Conservation (phyloP, 2,329 filamentous ascomycete species). For the Stachybotrys echinatus region DNA sequence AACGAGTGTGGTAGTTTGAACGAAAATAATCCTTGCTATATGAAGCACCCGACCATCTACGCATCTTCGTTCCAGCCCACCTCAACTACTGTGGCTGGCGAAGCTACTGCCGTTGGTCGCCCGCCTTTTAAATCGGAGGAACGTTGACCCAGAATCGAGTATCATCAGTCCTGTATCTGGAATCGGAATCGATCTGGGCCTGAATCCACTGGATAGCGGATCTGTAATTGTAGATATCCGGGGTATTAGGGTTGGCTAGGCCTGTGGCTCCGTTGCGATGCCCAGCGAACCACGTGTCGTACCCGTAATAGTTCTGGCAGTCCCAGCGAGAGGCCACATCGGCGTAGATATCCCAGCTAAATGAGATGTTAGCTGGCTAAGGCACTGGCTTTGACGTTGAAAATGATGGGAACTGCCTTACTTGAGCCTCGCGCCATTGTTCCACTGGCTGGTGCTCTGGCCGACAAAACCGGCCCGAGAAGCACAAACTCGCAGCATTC, state of each 20-base stretch:
- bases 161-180: slow-evolving; percentile 7
- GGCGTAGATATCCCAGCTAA: slow-evolving; percentile 8
- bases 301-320: slow-evolving; percentile 10
- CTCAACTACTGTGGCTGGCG: too few species aligned
- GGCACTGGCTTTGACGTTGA: background rate
- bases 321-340: slow-evolving; percentile 9
- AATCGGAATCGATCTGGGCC: slow-evolving; percentile 8
- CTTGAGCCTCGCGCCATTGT: slow-evolving; percentile 21
- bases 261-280: slow-evolving; percentile 10
- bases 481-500: slow-evolving; percentile 19
- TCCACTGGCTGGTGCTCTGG: slow-evolving; percentile 11
- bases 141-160: slow-evolving; percentile 11
- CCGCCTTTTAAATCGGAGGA: slow-evolving; percentile 9
- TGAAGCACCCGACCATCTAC: too few species aligned
- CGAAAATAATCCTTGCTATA: too few species aligned
- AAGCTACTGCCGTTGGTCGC: too few species aligned
- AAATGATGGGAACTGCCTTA: slow-evolving; percentile 6
- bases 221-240: slow-evolving; percentile 6
- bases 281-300: slow-evolving; percentile 9
- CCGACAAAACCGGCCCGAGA: slow-evolving; percentile 14
- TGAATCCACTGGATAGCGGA: slow-evolving; percentile 10
- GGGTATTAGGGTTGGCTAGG: slow-evolving; percentile 10
- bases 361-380: background rate
- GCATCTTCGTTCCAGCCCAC: too few species aligned
- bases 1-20: too few species aligned